Evolutionary conservation across 441 rosid genomes (phyloP).

Genomic region (Rhodomyrtus psidioides): DNA sequence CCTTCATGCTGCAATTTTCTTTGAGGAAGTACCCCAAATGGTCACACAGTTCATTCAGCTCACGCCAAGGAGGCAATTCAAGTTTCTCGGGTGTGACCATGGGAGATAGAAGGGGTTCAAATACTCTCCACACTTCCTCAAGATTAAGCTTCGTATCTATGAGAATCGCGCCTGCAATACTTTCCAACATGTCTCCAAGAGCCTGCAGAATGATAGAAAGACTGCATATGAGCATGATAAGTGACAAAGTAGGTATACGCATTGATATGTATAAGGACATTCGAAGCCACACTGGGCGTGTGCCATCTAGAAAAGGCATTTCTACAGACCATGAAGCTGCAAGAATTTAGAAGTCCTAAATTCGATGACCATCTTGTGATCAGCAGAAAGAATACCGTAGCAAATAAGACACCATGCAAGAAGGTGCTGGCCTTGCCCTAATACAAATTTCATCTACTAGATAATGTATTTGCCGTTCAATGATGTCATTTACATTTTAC

Average conservation of each 20-base stretch:
- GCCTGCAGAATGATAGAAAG: slow-evolving; percentile 33
- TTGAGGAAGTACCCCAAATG: slow-evolving; percentile 64
- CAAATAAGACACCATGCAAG: background rate
- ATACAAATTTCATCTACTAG: background rate
- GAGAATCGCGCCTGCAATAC: slow-evolving; percentile 81
- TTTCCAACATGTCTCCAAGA: slow-evolving; percentile 92
- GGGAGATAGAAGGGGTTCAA: slow-evolving; percentile 75
- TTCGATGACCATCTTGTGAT: background rate
- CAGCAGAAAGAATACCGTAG: background rate
- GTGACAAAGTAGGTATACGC: background rate
- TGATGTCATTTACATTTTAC: background rate
- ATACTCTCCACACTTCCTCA: slow-evolving; percentile 72
- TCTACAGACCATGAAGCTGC: background rate
- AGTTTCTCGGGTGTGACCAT: slow-evolving; percentile 81
- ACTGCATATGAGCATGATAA: background rate
- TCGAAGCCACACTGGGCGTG: background rate
- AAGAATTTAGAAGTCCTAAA: background rate
- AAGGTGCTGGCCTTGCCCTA: background rate
- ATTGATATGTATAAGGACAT: background rate
- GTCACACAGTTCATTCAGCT: slow-evolving; percentile 71
- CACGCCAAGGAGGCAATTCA: slow-evolving; percentile 71
- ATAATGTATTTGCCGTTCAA: background rate
- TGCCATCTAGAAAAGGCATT: background rate
- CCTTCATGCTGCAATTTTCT: slow-evolving; percentile 30
- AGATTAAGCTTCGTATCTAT: slow-evolving; percentile 65